Evolutionary conservation across 140 eudicot species (phyloP).

Genomic region (Senecio squalidus): DNA sequence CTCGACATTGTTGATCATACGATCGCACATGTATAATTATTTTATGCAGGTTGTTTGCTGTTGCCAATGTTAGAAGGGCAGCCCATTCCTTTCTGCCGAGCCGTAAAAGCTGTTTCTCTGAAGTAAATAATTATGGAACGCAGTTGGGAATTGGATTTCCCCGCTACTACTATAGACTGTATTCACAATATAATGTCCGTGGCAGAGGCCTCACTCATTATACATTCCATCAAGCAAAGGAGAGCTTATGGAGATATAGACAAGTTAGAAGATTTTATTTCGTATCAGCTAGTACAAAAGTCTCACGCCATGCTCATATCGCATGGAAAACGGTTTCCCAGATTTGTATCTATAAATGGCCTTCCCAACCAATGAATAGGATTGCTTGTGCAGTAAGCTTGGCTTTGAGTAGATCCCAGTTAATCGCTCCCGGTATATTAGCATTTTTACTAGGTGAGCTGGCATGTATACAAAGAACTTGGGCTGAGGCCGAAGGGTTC

Average conservation of each 20-base stretch:
- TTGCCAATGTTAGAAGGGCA: conserved; percentile 40
- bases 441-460: conserved; percentile 68
- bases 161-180: conserved; percentile 32
- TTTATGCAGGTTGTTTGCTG: conserved; percentile 50
- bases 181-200: conserved; percentile 34
- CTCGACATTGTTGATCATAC: not conserved
- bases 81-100: conserved; percentile 40
- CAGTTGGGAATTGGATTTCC: conserved; percentile 28
- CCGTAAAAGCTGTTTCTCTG: conserved; percentile 20
- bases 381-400: conserved; percentile 73
- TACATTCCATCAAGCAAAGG: conserved; percentile 30
- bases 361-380: conserved; percentile 53
- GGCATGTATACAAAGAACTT: conserved; percentile 38
- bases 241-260: conserved; percentile 31
- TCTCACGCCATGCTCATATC: conserved; percentile 60
- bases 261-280: conserved; percentile 27
- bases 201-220: conserved; percentile 26
- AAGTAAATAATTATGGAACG: conserved; percentile 27
- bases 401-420: conserved; percentile 74
- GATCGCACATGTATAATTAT: not conserved
- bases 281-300: conserved; percentile 33
- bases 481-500: conserved; percentile 57
- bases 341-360: conserved; percentile 37
- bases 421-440: conserved; percentile 75
- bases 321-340: conserved; percentile 62